phyloP scores from a whole-genome alignment of 2,329 filamentous ascomycete genomes.

The Colletotrichum lentis region DNA sequence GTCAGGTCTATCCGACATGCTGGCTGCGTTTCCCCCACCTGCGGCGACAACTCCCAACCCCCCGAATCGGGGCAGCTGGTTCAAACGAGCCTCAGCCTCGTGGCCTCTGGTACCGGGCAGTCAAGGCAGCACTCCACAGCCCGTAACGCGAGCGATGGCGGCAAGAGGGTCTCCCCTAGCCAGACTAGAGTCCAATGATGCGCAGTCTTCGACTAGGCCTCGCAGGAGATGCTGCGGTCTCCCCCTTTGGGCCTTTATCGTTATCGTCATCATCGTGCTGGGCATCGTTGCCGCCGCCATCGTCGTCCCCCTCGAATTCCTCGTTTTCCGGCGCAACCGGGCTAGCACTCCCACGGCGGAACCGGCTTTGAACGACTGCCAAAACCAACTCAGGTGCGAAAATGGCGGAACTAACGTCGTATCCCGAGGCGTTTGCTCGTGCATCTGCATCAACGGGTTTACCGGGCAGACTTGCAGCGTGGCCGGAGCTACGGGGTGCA shows the following conservation, averaged over 20 bases:
- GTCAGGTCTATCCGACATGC: conserved; percentile 69
- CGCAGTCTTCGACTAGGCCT: conserved; percentile 46
- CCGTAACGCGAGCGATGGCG: conserved; percentile 29
- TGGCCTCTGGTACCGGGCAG: conserved; percentile 58
- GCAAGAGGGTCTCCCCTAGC: conserved; percentile 27
- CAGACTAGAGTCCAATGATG: conserved; percentile 38
- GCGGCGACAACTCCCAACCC: conserved; percentile 57
- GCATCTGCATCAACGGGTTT: conserved; percentile 89
- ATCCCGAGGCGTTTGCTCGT: conserved; percentile 75
- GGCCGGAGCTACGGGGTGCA: conserved; percentile 60
- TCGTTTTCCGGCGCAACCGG: conserved; percentile 64
- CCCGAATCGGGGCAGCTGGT: conserved; percentile 58
- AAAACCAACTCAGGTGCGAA: conserved; percentile 68
- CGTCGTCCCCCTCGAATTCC: conserved; percentile 75
- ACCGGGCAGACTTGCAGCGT: conserved; percentile 66
- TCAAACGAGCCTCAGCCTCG: conserved; percentile 48
- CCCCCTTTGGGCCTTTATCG: conserved; percentile 78
- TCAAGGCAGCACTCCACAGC: conserved; percentile 29
- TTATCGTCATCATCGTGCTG: conserved; percentile 70
- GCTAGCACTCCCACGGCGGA: conserved; percentile 47
- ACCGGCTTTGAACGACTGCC: conserved; percentile 61
- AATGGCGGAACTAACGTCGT: conserved; percentile 84
- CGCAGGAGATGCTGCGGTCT: conserved; percentile 82
- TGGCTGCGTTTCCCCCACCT: conserved; percentile 71
- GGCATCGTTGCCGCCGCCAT: conserved; percentile 81